Conservation (phyloP, 148 eudicot species). For the Mesembryanthemum crystallinum region DNA sequence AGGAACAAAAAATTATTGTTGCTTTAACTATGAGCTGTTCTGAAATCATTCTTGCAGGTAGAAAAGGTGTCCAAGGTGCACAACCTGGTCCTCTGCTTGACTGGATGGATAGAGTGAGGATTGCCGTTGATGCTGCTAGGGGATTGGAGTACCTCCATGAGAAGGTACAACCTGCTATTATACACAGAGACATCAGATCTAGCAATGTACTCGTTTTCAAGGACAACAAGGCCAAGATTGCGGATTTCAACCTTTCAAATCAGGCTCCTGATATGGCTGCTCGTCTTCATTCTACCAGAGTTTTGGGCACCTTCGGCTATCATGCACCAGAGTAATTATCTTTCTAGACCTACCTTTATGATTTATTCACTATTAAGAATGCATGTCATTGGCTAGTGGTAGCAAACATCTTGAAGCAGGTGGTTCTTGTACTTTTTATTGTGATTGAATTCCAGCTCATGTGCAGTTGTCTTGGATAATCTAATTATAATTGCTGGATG, state of each 20-base stretch:
- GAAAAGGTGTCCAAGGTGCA: slow-evolving; percentile 74
- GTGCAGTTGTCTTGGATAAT: too few species aligned
- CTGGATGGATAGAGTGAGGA: slow-evolving; percentile 62
- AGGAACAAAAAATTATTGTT: not conserved
- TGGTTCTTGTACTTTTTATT: too few species aligned
- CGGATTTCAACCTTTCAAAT: slow-evolving; percentile 63
- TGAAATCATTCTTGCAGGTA: slow-evolving; percentile 34
- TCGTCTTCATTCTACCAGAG: slow-evolving; percentile 67
- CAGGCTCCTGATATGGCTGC: slow-evolving; percentile 84
- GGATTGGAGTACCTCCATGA: slow-evolving; percentile 67
- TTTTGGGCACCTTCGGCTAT: slow-evolving; percentile 68
- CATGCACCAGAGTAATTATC: slow-evolving; percentile 64
- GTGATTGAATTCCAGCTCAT: too few species aligned
- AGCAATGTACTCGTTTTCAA: slow-evolving; percentile 61
- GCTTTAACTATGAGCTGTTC: not conserved
- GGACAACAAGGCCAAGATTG: slow-evolving; percentile 60
- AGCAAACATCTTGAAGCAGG: too few species aligned
- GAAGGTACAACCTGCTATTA: slow-evolving; percentile 53
- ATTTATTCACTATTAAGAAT: not conserved
- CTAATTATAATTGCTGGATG: too few species aligned
- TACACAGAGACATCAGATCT: slow-evolving; percentile 65
- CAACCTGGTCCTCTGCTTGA: slow-evolving; percentile 71
- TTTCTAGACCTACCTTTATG: not conserved
- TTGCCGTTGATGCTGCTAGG: slow-evolving; percentile 66
- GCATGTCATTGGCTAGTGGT: not conserved